Evolutionary conservation across 2,329 filamentous ascomycete species (phyloP).

Genomic region (Chrysoporthe austroafricana): DNA sequence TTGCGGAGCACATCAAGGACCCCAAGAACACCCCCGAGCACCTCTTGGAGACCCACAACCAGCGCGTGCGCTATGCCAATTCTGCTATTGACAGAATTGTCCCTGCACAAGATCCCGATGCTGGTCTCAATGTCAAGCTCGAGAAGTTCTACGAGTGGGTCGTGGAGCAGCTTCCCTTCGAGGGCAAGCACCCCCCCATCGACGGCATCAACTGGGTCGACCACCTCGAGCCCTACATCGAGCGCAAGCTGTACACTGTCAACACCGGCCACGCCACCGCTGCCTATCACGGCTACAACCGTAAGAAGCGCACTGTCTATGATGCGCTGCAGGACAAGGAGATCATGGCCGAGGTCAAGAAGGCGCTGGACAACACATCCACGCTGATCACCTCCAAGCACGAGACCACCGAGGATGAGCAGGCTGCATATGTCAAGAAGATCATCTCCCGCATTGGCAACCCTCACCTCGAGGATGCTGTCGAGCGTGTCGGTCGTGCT

Average conservation of each 20-base stretch:
- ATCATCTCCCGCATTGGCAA: conserved; percentile 94
- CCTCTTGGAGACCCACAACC: conserved; percentile 68
- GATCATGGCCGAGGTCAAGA: conserved; percentile 79
- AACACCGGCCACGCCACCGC: conserved; percentile 97
- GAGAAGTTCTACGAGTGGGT: conserved; percentile 99
- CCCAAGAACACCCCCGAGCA: conserved; percentile 71
- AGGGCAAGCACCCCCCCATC: conserved; percentile 73
- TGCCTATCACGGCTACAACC: conserved; percentile 91
- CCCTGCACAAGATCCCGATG: conserved; percentile 79
- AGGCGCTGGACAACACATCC: conserved; percentile 83
- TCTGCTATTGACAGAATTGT: conserved; percentile 98
- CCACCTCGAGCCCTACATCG: conserved; percentile 91
- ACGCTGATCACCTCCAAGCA: conserved; percentile 87
- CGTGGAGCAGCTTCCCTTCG: conserved; percentile 85
- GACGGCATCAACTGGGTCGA: conserved; percentile 92
- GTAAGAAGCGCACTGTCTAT: conserved; percentile 84
- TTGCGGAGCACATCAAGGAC: conserved; percentile 79
- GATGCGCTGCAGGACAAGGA: conserved; percentile 82
- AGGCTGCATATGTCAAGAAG: conserved; percentile 85
- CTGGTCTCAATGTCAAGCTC: conserved; percentile 88
- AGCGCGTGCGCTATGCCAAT: conserved; percentile 90
- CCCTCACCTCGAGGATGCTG: conserved; percentile 87
- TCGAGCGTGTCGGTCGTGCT: conserved; percentile 93
- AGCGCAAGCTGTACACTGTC: conserved; percentile 99
- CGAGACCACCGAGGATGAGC: conserved; percentile 72